Base-by-base conservation (phyloP, 805 yeast genomes). In the Yamadazyma scolyti region DNA sequence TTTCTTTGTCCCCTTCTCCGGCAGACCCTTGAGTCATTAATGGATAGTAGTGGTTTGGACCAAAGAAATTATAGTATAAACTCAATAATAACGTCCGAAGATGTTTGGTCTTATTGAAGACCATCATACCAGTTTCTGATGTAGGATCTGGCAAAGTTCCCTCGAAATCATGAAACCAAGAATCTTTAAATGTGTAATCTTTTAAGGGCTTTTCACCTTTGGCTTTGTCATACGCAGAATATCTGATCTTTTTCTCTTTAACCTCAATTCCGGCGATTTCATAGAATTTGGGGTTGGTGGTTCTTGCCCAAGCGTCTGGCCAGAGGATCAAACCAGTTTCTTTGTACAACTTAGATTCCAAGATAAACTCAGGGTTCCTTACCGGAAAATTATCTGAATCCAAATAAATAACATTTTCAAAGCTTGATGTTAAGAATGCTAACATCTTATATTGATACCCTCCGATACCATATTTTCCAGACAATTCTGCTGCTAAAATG, bases 1-100 rank as follows among this genome's bases (percentile, higher is more conserved):
- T 80, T 47, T 82, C 90, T 49, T 82, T 82, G 48, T 82, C 90
- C 30, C 90, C 89, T 59, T 82, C 83, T 16, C 90, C 90, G 1
- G 86, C 78, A 16, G 76, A 65, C 4, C 86, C 86, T 48, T 81
- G 89, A 0, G 85, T 73, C 41, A 82, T 63, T 35, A 82, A 54
- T 8, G 79, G 81, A 45, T 82, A 82, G 51, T 75, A 82, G 56
- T 71, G 77, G 6, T 64, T 54, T 1, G 87, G 87, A 0, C 90
- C 89, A 52, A 46, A 59, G 1, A 77, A 54, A 43, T 82, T 82
- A 52, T 82, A 82, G 52, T 79, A 82, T 23, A 77, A 58, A 3
- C 83, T 64, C 28, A 82, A 54, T 16, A 80, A 49, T 26, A 82
- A 50, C 0, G 86, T 77, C 37, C 66, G 69, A 32, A 78, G 46